Percentiles rank a stretch among this genome's conserved stretches.
These are phyloP conservation scores for Alternaria novae-zelandiae DNA, from an alignment of 2,329 filamentous ascomycete species.

Conservation along the genomic window DNA sequence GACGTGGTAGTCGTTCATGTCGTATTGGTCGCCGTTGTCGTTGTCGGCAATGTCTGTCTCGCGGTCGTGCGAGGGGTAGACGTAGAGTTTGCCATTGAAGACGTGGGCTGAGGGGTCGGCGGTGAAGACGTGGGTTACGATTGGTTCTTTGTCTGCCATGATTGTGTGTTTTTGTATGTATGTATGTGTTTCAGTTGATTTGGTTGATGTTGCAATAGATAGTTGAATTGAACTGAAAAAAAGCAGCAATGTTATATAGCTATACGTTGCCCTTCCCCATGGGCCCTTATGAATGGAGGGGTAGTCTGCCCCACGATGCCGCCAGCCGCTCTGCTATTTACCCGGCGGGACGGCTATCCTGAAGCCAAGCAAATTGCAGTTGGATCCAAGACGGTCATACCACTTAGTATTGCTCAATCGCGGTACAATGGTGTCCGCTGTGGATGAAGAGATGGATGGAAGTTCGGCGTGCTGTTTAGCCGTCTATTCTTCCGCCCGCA, in stretches of 20 bases:
- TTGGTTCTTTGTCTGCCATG: conserved; percentile 58
- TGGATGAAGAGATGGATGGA: conserved; percentile 17
- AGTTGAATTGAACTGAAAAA: not conserved
- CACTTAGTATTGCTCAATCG: conserved; percentile 19
- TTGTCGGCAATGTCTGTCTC: conserved; percentile 77
- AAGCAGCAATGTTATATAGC: conserved; percentile 1
- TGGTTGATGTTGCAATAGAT: not conserved
- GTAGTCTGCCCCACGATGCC: conserved; percentile 31
- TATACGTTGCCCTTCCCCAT: conserved; percentile 23
- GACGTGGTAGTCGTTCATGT: conserved; percentile 85
- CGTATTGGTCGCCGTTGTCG: conserved; percentile 85
- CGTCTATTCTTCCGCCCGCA: conserved; percentile 41
- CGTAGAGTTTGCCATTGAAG: conserved; percentile 76
- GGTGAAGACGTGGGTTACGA: conserved; percentile 78
- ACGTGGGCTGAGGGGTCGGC: conserved; percentile 82
- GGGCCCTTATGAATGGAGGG: conserved; percentile 34
- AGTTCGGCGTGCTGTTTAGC: conserved; percentile 34
- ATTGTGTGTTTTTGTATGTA: conserved; percentile 1
- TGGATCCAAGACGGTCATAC: conserved; percentile 23
- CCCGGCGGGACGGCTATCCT: conserved; percentile 41
- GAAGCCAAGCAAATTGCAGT: conserved; percentile 22
- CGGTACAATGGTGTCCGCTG: conserved; percentile 22
- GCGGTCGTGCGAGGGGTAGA: conserved; percentile 82
- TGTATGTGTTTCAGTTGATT: not conserved
- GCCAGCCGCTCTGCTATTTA: conserved; percentile 34